These are phyloP conservation scores for Shiraia sp. DNA, from an alignment of 2,329 filamentous ascomycete genomes.

Conservation along the genomic window DNA sequence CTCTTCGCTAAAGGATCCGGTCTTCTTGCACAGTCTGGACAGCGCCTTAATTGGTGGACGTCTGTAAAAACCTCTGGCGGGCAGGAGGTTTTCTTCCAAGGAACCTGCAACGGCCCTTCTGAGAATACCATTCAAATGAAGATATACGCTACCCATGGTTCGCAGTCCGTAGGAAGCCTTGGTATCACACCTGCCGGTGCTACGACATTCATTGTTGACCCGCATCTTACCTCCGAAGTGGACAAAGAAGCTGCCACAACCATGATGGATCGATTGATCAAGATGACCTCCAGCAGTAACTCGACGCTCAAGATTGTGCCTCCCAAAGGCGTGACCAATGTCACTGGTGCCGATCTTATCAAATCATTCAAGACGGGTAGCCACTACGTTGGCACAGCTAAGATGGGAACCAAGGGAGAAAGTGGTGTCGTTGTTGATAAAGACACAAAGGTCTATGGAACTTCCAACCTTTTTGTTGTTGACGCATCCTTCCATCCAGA, in stretches of 20 bases:
- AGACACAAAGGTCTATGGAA: constrained; percentile 50
- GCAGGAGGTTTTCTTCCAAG: constrained; percentile 46
- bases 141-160: constrained; percentile 65
- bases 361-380: constrained; percentile 32
- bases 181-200: constrained; percentile 42
- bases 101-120: constrained; percentile 50
- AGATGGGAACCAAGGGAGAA: constrained; percentile 51
- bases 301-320: constrained; percentile 41
- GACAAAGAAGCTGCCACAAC: constrained; percentile 47
- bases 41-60: constrained; percentile 55
- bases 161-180: constrained; percentile 63
- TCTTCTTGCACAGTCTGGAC: constrained; percentile 51
- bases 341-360: constrained; percentile 44
- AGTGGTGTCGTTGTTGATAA: constrained; percentile 46
- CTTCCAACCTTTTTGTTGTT: constrained; percentile 50
- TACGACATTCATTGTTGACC: constrained; percentile 52
- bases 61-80: constrained; percentile 50
- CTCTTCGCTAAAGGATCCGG: constrained; percentile 44
- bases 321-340: constrained; percentile 44
- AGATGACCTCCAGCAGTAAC: constrained; percentile 33
- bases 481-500: constrained; percentile 63
- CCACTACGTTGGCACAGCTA: constrained; percentile 59
- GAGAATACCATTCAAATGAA: constrained; percentile 43
- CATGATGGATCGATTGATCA: constrained; percentile 52
- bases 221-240: constrained; percentile 56